A percentile compares a stretch with the other conserved stretches of the same genome.
Conservation (phyloP, 2,329 filamentous ascomycete species). For the Fusarium penzigii region DNA sequence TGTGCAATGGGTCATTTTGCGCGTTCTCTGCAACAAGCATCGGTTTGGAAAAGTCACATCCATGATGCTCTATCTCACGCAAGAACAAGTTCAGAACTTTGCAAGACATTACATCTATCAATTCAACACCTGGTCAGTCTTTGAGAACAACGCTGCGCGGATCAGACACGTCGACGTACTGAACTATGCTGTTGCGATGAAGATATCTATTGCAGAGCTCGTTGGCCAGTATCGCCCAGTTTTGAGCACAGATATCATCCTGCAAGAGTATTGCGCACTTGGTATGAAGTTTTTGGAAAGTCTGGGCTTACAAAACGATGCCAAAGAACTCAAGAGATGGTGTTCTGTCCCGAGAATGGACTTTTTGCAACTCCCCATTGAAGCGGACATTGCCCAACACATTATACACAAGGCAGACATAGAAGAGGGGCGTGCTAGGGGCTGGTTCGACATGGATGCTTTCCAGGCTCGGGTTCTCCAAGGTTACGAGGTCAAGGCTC, state of each 20-base stretch:
- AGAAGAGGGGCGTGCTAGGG: background rate
- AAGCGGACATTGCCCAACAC: slow-evolving; percentile 21
- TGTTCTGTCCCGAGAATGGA: slow-evolving; percentile 7
- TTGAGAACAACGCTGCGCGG: slow-evolving; percentile 13
- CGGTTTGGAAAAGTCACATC: slow-evolving; percentile 20
- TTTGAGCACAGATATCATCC: slow-evolving; percentile 26
- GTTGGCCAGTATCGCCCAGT: slow-evolving; percentile 21
- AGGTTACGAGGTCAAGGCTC: background rate
- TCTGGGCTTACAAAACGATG: background rate
- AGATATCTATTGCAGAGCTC: slow-evolving; percentile 8
- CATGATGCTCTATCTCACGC: slow-evolving; percentile 19
- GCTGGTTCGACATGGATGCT: background rate
- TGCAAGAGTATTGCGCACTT: slow-evolving; percentile 11
- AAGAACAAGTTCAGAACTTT: slow-evolving; percentile 25
- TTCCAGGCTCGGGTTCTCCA: background rate
- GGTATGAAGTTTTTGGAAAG: slow-evolving; percentile 20
- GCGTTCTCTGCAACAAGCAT: slow-evolving; percentile 17
- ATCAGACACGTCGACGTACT: slow-evolving; percentile 14
- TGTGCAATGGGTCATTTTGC: slow-evolving; percentile 28
- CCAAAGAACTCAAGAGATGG: slow-evolving; percentile 15
- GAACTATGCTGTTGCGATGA: slow-evolving; percentile 6
- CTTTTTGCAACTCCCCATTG: slow-evolving; percentile 28
- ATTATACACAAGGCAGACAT: background rate
- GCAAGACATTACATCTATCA: slow-evolving; percentile 23
- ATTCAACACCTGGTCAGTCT: slow-evolving; percentile 17